Conservation (phyloP, 345 rosid species). For the Salix exigua region DNA sequence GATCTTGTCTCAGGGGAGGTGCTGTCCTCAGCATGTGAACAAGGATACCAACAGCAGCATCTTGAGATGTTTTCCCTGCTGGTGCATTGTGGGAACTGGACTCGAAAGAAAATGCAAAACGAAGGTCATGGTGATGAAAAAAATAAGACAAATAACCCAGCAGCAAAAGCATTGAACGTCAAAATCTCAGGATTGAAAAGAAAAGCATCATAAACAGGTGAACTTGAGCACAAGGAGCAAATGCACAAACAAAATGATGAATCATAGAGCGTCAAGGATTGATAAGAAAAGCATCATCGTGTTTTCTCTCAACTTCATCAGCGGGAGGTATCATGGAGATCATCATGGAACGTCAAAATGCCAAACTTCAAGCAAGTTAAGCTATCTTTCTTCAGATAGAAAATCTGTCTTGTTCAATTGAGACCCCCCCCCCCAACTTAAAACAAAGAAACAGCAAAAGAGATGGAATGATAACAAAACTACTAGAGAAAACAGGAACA, state of each 20-base stretch:
- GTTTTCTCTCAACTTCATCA: not conserved
- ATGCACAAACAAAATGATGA: not conserved
- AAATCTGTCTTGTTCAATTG: not conserved
- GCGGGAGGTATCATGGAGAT: not conserved
- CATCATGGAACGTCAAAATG: not conserved
- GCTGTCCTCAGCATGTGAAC: constrained; percentile 82
- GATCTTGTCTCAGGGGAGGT: constrained; percentile 69
- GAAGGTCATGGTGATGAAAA: not conserved
- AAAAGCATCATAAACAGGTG: not conserved
- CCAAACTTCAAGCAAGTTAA: not conserved
- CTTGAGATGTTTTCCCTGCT: constrained; percentile 61
- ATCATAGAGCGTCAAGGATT: not conserved
- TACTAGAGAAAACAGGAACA: not conserved
- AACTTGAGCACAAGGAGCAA: not conserved
- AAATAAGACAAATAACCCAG: not conserved
- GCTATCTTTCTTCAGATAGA: not conserved
- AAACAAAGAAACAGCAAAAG: not conserved
- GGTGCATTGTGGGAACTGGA: constrained; percentile 39
- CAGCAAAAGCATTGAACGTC: not conserved
- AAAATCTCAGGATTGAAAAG: not conserved
- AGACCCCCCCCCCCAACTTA: not conserved
- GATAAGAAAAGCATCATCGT: not conserved
- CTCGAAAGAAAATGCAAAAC: constrained; percentile 2
- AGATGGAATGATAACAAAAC: not conserved
- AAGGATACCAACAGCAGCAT: constrained; percentile 84